phyloP scores from a whole-genome alignment of 2,329 filamentous ascomycete genomes.

The Chrysosphaeria jannelii region DNA sequence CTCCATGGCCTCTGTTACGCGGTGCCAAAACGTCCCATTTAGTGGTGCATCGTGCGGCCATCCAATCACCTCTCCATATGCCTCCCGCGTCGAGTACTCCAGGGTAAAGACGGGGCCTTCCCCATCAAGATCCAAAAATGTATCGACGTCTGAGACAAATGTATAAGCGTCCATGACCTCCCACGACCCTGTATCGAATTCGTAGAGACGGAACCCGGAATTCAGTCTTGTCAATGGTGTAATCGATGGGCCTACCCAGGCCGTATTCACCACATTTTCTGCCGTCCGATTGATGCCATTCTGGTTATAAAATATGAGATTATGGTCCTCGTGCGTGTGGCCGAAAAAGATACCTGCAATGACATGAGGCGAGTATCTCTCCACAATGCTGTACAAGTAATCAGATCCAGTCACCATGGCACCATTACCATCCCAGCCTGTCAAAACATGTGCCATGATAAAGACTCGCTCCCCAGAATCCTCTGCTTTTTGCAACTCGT shows the following conservation, averaged over 20 bases:
- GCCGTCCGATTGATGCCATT: slow-evolving; percentile 14
- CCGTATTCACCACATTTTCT: slow-evolving; percentile 19
- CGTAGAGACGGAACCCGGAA: slow-evolving; percentile 26
- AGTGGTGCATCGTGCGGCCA: slow-evolving; percentile 16
- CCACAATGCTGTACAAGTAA: slow-evolving; percentile 18
- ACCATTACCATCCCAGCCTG: slow-evolving; percentile 17
- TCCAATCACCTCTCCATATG: slow-evolving; percentile 16
- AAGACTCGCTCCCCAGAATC: slow-evolving; percentile 19
- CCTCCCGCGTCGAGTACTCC: slow-evolving; percentile 24
- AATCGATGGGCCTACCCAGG: slow-evolving; percentile 19
- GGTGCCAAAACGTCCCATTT: slow-evolving; percentile 16
- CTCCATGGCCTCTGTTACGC: slow-evolving; percentile 11
- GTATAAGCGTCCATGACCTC: slow-evolving; percentile 20
- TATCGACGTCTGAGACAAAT: slow-evolving; percentile 21
- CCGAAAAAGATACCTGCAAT: slow-evolving; percentile 25
- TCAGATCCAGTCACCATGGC: slow-evolving; percentile 15
- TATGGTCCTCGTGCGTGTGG: slow-evolving; percentile 20
- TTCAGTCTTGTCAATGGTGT: slow-evolving; percentile 18
- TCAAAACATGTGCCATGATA: slow-evolving; percentile 26
- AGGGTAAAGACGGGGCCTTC: slow-evolving; percentile 18
- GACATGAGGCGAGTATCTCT: slow-evolving; percentile 19
- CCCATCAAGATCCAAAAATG: slow-evolving; percentile 10
- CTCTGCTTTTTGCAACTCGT: slow-evolving; percentile 22
- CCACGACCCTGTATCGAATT: slow-evolving; percentile 24
- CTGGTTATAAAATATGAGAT: slow-evolving; percentile 19